Evolutionary conservation across 345 rosid genomes (phyloP).

Genomic region (Murraya koenigii): DNA sequence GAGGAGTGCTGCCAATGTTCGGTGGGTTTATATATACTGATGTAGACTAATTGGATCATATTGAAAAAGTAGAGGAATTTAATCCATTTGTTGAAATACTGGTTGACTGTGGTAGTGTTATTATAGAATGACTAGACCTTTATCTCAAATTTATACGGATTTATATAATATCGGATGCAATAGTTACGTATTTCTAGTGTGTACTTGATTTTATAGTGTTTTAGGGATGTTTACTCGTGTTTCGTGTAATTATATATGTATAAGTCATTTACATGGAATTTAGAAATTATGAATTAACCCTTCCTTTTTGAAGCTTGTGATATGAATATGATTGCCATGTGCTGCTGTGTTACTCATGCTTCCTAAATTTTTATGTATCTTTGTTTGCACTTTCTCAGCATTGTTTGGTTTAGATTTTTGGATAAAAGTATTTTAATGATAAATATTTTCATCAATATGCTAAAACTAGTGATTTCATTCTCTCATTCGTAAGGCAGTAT

Average conservation of each 20-base stretch:
- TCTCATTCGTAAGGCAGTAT: not conserved
- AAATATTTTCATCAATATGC: not conserved
- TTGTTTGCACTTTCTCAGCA: not conserved
- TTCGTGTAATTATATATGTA: not conserved
- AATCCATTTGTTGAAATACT: not conserved
- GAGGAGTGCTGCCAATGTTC: not conserved
- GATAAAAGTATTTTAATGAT: not conserved
- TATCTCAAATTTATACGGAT: not conserved
- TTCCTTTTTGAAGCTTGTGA: not conserved
- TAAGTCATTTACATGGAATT: not conserved
- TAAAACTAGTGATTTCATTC: not conserved
- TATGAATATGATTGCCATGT: not conserved
- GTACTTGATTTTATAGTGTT: not conserved
- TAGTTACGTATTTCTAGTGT: not conserved
- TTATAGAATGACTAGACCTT: not conserved
- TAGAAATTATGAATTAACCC: not conserved
- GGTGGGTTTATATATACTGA: not conserved
- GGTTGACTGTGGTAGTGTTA: not conserved
- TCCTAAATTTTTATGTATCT: not conserved
- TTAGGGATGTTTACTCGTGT: not conserved
- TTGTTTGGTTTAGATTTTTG: not conserved
- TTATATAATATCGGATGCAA: not conserved
- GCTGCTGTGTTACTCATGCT: not conserved
- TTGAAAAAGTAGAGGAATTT: not conserved
- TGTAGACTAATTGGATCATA: not conserved